These are phyloP conservation scores for Lodderomyces metapsilosis DNA, from an alignment of 1,139 yeast genomes.

Conservation along the genomic window DNA sequence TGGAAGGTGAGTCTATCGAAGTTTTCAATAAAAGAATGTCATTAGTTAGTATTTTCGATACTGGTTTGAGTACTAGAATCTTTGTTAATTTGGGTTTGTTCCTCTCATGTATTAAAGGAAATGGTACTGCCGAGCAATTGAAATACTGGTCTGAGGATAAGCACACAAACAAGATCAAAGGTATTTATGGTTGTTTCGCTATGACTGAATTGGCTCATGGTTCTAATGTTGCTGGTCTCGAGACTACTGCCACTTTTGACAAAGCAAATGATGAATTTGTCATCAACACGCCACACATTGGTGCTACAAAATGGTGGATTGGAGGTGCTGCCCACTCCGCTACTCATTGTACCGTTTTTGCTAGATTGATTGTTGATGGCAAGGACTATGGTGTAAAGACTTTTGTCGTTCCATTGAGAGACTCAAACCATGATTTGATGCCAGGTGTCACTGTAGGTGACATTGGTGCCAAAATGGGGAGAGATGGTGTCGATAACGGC, in stretches of 20 bases:
- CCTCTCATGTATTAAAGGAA: slow-evolving; percentile 46
- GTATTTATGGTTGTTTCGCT: slow-evolving; percentile 85
- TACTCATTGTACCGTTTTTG: slow-evolving; percentile 78
- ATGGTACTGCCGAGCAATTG: slow-evolving; percentile 53
- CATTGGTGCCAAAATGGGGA: slow-evolving; percentile 92
- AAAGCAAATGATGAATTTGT: slow-evolving; percentile 61
- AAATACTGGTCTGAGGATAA: slow-evolving; percentile 73
- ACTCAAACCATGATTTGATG: slow-evolving; percentile 61
- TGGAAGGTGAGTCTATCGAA: slow-evolving; percentile 40
- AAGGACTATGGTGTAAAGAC: slow-evolving; percentile 90
- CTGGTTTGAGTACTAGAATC: slow-evolving; percentile 48
- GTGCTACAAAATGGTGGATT: slow-evolving; percentile 98
- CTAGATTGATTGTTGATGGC: slow-evolving; percentile 76
- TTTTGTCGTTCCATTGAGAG: slow-evolving; percentile 86
- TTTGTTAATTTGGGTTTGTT: slow-evolving; percentile 54
- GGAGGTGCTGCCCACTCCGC: slow-evolving; percentile 97
- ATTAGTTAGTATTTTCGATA: slow-evolving; percentile 46
- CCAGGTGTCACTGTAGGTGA: slow-evolving; percentile 88
- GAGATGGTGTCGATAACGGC: slow-evolving; percentile 87
- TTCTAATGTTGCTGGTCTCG: slow-evolving; percentile 87
- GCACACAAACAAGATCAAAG: slow-evolving; percentile 65
- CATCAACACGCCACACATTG: slow-evolving; percentile 83
- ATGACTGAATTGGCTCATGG: slow-evolving; percentile 97
- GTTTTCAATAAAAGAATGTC: slow-evolving; percentile 39
- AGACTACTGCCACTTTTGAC: slow-evolving; percentile 87